A percentile compares a stretch with the other conserved stretches of the same genome.
Evolutionary conservation across 2,329 filamentous ascomycete species (phyloP).

Genomic region (Chaetomiaceae sp.): DNA sequence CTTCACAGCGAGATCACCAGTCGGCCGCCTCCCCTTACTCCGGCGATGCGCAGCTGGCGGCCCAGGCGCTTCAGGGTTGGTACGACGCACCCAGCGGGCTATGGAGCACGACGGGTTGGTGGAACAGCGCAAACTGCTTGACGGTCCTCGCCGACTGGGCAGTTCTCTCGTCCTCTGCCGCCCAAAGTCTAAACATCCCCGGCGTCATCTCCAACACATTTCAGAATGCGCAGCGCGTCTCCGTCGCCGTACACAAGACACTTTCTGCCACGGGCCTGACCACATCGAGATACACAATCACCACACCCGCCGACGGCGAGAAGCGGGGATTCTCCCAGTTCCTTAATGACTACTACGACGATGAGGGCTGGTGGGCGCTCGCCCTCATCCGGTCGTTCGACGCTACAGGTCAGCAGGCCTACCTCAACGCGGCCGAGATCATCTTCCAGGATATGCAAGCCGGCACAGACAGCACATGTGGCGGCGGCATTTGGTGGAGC

Average conservation of each 20-base stretch:
- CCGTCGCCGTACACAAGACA: slow-evolving; percentile 34
- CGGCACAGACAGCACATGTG: slow-evolving; percentile 39
- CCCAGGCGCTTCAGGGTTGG: slow-evolving; percentile 49
- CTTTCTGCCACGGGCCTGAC: slow-evolving; percentile 33
- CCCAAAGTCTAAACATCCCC: slow-evolving; percentile 34
- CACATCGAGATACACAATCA: slow-evolving; percentile 33
- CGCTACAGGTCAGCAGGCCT: slow-evolving; percentile 39
- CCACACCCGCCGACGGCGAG: background rate
- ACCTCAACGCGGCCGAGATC: slow-evolving; percentile 44
- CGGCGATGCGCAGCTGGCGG: slow-evolving; percentile 29
- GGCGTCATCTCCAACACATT: slow-evolving; percentile 41
- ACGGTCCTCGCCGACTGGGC: slow-evolving; percentile 55
- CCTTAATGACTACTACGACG: slow-evolving; percentile 53
- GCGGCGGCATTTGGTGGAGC: slow-evolving; percentile 54
- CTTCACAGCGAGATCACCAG: slow-evolving; percentile 5
- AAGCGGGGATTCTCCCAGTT: slow-evolving; percentile 39
- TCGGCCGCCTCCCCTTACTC: slow-evolving; percentile 27
- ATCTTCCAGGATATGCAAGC: slow-evolving; percentile 51
- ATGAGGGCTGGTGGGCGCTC: slow-evolving; percentile 59
- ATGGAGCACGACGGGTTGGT: slow-evolving; percentile 63
- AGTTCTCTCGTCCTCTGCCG: slow-evolving; percentile 28
- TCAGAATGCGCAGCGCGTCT: slow-evolving; percentile 37
- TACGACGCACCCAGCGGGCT: slow-evolving; percentile 56
- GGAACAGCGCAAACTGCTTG: slow-evolving; percentile 64
- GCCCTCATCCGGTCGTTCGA: slow-evolving; percentile 52